Evolutionary conservation across 1,139 yeast genomes (phyloP).

Genomic region (Protomyces macrosporus): DNA sequence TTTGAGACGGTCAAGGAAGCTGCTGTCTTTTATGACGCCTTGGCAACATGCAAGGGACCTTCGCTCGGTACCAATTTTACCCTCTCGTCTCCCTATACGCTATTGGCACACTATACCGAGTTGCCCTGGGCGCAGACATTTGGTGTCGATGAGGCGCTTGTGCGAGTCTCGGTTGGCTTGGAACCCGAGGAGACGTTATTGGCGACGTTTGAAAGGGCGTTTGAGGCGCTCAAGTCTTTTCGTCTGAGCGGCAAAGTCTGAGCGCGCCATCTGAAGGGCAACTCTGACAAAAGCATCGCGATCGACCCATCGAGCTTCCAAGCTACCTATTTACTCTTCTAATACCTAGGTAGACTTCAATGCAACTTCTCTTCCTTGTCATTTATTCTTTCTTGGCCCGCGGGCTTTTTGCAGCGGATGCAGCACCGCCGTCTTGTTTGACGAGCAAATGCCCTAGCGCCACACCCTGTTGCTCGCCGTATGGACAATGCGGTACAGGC

Average conservation of each 20-base stretch:
- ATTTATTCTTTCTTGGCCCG: background rate
- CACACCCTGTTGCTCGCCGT: constrained; percentile 54
- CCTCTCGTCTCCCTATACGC: constrained; percentile 82
- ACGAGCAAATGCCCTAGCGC: constrained; percentile 36
- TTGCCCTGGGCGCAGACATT: constrained; percentile 74
- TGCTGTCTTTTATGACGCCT: constrained; percentile 64
- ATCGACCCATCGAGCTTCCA: too few relatives aligned
- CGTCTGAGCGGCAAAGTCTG: background rate
- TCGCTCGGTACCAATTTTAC: constrained; percentile 92
- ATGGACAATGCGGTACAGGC: constrained; percentile 82
- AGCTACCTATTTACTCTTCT: too few relatives aligned
- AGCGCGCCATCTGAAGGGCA: too few relatives aligned
- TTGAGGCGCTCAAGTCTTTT: background rate
- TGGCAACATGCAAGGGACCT: constrained; percentile 82
- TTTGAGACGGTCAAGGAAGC: constrained; percentile 67
- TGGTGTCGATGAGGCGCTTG: constrained; percentile 77
- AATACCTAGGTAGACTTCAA: too few relatives aligned
- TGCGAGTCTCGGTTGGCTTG: constrained; percentile 78
- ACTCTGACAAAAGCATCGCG: too few relatives aligned
- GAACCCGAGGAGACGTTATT: constrained; percentile 31
- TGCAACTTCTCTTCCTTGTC: background rate
- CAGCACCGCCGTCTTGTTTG: background rate
- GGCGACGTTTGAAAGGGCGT: constrained; percentile 15
- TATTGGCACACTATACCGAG: constrained; percentile 82
- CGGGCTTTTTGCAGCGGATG: background rate